phyloP scores from a whole-genome alignment of 2,329 filamentous ascomycete species.

The Coccinonectria pachysandricola region DNA sequence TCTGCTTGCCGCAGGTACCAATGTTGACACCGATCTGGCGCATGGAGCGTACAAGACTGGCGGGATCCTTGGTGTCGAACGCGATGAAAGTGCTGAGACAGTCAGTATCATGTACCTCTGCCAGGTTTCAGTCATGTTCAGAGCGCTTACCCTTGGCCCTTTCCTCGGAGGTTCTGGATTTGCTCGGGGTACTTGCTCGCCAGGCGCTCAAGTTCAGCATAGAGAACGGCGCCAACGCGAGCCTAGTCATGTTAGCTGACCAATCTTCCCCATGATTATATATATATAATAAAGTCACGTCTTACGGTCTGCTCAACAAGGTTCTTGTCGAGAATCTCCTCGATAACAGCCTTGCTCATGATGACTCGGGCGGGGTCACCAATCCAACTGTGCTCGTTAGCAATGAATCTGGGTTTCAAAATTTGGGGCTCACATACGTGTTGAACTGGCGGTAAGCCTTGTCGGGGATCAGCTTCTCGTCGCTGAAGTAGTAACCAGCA shows the following conservation, averaged over 20 bases:
- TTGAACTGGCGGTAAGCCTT: constrained; percentile 82
- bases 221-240: constrained; percentile 58
- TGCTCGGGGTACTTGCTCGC: constrained; percentile 56
- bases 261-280: too few species aligned
- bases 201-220: constrained; percentile 51
- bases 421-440: constrained; percentile 31
- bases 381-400: constrained; percentile 46
- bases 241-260: too few species aligned
- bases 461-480: constrained; percentile 64
- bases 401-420: background rate
- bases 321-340: constrained; percentile 60
- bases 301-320: constrained; percentile 58
- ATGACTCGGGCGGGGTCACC: constrained; percentile 69
- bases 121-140: too few species aligned
- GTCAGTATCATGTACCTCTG: too few species aligned
- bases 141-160: constrained; percentile 52
- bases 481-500: constrained; percentile 72
- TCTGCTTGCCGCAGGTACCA: constrained; percentile 60
- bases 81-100: constrained; percentile 57
- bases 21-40: constrained; percentile 68
- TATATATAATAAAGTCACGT: too few species aligned
- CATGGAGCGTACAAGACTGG: constrained; percentile 58
- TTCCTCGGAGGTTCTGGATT: constrained; percentile 64
- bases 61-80: constrained; percentile 62
- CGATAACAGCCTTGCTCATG: constrained; percentile 67